Conservation (phyloP, 169 alveolate species). For the Plasmodium fragile region DNA sequence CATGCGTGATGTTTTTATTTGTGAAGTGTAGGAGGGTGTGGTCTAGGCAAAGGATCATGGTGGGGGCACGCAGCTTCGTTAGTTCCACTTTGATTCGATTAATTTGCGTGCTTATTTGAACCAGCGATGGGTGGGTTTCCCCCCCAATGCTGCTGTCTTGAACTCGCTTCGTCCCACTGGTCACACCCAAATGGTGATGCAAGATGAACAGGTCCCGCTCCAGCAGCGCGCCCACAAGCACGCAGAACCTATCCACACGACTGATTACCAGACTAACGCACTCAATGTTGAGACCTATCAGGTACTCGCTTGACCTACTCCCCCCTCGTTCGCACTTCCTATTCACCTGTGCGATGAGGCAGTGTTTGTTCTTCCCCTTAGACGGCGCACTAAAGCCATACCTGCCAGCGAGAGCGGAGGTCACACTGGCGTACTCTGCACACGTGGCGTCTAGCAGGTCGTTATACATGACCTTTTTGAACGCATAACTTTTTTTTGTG, state of each 20-base stretch:
- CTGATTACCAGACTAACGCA: not conserved
- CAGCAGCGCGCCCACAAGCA: not conserved
- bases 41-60: not conserved
- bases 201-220: constrained; percentile 22
- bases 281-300: not conserved
- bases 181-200: not conserved
- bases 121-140: not conserved
- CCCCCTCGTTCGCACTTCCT: not conserved
- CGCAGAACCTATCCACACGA: not conserved
- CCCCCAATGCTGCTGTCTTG: not conserved
- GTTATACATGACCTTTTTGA: not conserved
- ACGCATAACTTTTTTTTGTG: not conserved
- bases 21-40: not conserved
- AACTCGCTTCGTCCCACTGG: not conserved
- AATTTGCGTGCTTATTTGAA: not conserved
- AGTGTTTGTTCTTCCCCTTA: not conserved
- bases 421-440: not conserved
- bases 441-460: not conserved
- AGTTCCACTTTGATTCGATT: constrained; percentile 1
- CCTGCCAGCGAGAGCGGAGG: not conserved
- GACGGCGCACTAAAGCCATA: not conserved
- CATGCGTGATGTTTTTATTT: not conserved
- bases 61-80: not conserved
- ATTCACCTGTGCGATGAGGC: not conserved
- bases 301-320: not conserved